phyloP scores from a whole-genome alignment of 176 grass and related monocot genomes.

The Pontederia paniculata region DNA sequence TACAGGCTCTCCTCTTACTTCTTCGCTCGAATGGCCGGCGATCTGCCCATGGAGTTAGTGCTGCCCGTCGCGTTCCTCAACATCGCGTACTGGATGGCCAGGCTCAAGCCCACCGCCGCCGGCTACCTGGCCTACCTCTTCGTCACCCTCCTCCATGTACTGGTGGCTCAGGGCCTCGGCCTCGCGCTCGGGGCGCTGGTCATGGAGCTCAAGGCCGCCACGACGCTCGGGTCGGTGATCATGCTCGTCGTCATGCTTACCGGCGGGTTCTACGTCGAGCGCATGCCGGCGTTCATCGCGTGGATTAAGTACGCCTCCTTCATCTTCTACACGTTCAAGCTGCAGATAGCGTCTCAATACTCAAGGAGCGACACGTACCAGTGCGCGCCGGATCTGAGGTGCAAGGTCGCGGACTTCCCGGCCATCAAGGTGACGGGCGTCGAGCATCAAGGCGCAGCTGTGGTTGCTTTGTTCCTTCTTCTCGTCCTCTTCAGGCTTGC shows the following conservation, averaged over 20 bases:
- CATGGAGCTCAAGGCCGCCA: constrained; percentile 33
- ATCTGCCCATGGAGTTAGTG: constrained; percentile 36
- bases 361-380: constrained; percentile 13
- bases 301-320: constrained; percentile 35
- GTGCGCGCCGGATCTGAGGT: constrained; percentile 21
- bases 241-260: constrained; percentile 27
- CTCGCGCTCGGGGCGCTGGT: constrained; percentile 28
- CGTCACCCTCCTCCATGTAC: constrained; percentile 17
- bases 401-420: constrained; percentile 25
- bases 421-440: constrained; percentile 17
- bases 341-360: constrained; percentile 25
- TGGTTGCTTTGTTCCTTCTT: constrained; percentile 17
- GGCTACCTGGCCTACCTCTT: constrained; percentile 20
- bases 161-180: constrained; percentile 32
- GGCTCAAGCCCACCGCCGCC: constrained; percentile 9
- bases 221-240: constrained; percentile 17
- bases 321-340: constrained; percentile 32
- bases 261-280: constrained; percentile 29
- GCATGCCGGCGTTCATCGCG: constrained; percentile 23
- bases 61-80: constrained; percentile 18
- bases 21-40: constrained; percentile 14
- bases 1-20: constrained; percentile 37
- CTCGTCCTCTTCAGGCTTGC: constrained; percentile 18
- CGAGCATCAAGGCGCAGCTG: neutral
- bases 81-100: constrained; percentile 38